Evolutionary conservation across 805 yeast species (phyloP).

Genomic region (Candida jianshihensis): DNA sequence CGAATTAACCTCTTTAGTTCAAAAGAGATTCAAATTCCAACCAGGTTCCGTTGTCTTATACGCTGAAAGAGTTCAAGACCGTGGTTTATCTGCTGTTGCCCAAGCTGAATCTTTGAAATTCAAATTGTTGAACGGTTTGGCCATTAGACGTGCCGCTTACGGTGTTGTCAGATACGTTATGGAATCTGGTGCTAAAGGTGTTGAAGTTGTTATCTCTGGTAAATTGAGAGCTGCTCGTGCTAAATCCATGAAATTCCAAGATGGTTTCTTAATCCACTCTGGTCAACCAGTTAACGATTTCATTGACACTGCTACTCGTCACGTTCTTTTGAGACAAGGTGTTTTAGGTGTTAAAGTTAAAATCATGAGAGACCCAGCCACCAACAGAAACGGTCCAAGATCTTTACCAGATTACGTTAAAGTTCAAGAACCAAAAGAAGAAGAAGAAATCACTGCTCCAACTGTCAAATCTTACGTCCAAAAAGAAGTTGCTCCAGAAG

Average conservation of each 20-base stretch:
- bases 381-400: slow-evolving; percentile 77
- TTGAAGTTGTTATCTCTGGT: slow-evolving; percentile 99
- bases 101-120: slow-evolving; percentile 98
- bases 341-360: slow-evolving; percentile 99
- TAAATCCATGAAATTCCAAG: slow-evolving; percentile 99
- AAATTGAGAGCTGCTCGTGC: slow-evolving; percentile 99
- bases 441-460: slow-evolving; percentile 73
- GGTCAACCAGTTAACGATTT: slow-evolving; percentile 99
- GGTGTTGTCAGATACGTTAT: slow-evolving; percentile 99
- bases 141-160: slow-evolving; percentile 99
- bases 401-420: slow-evolving; percentile 93
- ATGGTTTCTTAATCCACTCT: slow-evolving; percentile 99
- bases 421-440: slow-evolving; percentile 93
- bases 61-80: slow-evolving; percentile 99
- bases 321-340: slow-evolving; percentile 99
- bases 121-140: slow-evolving; percentile 97
- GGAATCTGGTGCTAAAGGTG: slow-evolving; percentile 99
- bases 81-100: slow-evolving; percentile 99
- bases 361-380: slow-evolving; percentile 98
- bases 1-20: slow-evolving; percentile 94
- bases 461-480: slow-evolving; percentile 66
- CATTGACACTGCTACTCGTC: slow-evolving; percentile 98
- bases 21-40: slow-evolving; percentile 96
- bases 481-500: slow-evolving; percentile 26
- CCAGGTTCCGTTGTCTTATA: slow-evolving; percentile 89